Evolutionary conservation across 2,329 filamentous ascomycete genomes (phyloP).

Genomic region (Reticulascus tulasneorum): DNA sequence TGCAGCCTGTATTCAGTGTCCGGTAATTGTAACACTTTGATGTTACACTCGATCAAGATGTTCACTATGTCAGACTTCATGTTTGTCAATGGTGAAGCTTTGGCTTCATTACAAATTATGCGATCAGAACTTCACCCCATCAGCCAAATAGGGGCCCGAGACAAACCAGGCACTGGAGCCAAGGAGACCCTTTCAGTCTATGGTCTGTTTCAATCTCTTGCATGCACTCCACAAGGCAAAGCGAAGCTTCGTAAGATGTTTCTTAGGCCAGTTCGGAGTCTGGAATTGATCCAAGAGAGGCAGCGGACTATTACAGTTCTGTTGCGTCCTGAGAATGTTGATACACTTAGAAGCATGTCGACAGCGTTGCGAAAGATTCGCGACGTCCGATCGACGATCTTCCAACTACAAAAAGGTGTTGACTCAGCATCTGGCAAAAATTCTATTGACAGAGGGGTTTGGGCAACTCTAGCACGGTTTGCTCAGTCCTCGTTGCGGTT

Average conservation of each 20-base stretch:
- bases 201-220: slow-evolving; percentile 72
- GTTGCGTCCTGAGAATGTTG: slow-evolving; percentile 62
- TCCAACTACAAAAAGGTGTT: slow-evolving; percentile 74
- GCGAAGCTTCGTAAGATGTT: slow-evolving; percentile 72
- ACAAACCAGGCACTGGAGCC: slow-evolving; percentile 53
- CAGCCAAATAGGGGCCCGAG: slow-evolving; percentile 69
- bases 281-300: slow-evolving; percentile 65
- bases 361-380: slow-evolving; percentile 66
- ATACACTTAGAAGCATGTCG: slow-evolving; percentile 49
- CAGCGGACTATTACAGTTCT: slow-evolving; percentile 67
- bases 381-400: slow-evolving; percentile 67
- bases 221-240: slow-evolving; percentile 76
- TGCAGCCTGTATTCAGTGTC: background rate
- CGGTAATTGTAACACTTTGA: background rate
- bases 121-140: slow-evolving; percentile 80
- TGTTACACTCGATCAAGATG: slow-evolving; percentile 55
- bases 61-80: slow-evolving; percentile 65
- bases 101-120: slow-evolving; percentile 80
- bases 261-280: slow-evolving; percentile 69
- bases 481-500: slow-evolving; percentile 67
- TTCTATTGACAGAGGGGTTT: slow-evolving; percentile 63
- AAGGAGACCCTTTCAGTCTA: slow-evolving; percentile 84
- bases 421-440: slow-evolving; percentile 43
- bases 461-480: slow-evolving; percentile 70
- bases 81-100: slow-evolving; percentile 77